These are phyloP conservation scores for Populus euphratica DNA, from an alignment of 345 rosid genomes.

Conservation along the genomic window DNA sequence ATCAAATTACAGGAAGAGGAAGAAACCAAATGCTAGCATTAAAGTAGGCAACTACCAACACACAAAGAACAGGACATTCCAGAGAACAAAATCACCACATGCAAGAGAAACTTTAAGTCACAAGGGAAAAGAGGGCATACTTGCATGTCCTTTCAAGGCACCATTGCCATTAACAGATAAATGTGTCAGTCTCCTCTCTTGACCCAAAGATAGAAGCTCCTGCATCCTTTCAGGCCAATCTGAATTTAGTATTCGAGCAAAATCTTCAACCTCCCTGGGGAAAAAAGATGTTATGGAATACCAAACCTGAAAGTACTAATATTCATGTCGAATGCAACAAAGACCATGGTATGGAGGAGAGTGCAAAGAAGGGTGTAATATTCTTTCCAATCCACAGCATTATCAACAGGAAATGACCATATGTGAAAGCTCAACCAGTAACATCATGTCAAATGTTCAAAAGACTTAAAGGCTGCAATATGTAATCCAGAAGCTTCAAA, in stretches of 20 bases:
- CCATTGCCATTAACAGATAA: conserved; percentile 19
- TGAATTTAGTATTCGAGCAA: conserved; percentile 30
- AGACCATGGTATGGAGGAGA: not conserved
- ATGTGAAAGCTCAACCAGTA: not conserved
- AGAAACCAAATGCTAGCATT: not conserved
- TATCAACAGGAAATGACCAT: not conserved
- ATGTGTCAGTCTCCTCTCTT: conserved; percentile 14
- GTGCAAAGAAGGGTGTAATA: not conserved
- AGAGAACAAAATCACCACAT: not conserved
- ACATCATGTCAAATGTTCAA: not conserved
- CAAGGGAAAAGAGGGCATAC: conserved; percentile 17
- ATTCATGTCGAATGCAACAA: not conserved
- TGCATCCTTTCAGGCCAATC: conserved; percentile 34
- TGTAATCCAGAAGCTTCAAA: not conserved
- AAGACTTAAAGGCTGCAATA: not conserved
- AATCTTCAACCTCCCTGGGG: conserved; percentile 31
- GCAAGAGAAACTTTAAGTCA: not conserved
- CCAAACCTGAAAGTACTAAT: not conserved
- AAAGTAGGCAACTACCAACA: not conserved
- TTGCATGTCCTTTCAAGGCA: conserved; percentile 14
- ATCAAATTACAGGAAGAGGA: not conserved
- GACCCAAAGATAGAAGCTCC: conserved; percentile 25
- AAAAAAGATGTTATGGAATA: not conserved
- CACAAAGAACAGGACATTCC: not conserved
- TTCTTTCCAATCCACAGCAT: not conserved